phyloP scores from a whole-genome alignment of 1,284 basidiomycete genomes.

The Testicularia cyperi region DNA sequence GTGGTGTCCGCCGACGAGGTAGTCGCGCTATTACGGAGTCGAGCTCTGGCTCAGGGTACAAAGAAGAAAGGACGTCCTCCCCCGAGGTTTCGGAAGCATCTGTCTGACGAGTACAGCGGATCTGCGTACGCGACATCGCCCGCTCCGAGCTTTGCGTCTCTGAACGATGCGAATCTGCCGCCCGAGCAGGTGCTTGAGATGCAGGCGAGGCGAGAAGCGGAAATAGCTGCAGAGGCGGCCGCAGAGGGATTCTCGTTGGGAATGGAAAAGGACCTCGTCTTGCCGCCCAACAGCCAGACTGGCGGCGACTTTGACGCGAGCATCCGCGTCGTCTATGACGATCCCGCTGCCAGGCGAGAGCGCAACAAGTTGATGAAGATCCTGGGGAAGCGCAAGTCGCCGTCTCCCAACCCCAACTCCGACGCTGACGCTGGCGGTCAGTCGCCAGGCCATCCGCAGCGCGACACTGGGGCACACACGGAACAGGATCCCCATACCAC shows the following conservation, averaged over 20 bases:
- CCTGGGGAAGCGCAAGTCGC: constrained; percentile 19
- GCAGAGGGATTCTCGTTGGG: constrained; percentile 32
- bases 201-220: constrained; percentile 30
- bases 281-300: constrained; percentile 5
- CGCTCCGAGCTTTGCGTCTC: too few species aligned
- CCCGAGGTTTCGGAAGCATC: constrained; percentile 25
- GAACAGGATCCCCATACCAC: constrained; percentile 7
- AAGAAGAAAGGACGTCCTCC: constrained; percentile 19
- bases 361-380: constrained; percentile 31
- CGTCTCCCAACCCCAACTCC: too few species aligned
- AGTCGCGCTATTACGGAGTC: constrained; percentile 23
- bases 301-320: constrained; percentile 15
- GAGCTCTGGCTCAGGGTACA: constrained; percentile 11
- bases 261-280: constrained; percentile 19
- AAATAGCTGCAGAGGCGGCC: constrained; percentile 31
- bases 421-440: too few species aligned
- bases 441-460: too few species aligned
- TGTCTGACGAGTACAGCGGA: constrained; percentile 12
- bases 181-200: constrained; percentile 32
- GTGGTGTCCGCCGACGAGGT: constrained; percentile 27
- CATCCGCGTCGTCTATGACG: constrained; percentile 42
- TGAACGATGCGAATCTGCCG: constrained; percentile 5
- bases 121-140: too few species aligned
- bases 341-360: constrained; percentile 37
- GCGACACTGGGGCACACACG: too few species aligned